Percentiles rank a stretch among this genome's conserved stretches.
These are phyloP conservation scores for Silene conica DNA, from an alignment of 148 eudicot genomes.

Conservation along the genomic window DNA sequence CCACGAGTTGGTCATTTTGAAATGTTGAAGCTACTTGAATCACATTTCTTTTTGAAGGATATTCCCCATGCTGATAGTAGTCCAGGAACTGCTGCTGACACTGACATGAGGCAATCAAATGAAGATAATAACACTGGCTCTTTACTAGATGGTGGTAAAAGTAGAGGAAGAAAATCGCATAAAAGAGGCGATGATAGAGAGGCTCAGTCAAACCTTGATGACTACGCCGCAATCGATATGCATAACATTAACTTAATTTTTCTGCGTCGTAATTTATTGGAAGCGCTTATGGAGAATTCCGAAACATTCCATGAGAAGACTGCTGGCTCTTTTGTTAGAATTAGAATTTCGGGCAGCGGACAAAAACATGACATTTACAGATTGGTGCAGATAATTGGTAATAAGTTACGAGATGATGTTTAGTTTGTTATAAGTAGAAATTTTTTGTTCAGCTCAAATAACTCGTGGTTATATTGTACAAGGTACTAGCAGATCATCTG, in stretches of 20 bases:
- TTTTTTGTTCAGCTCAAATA: neutral
- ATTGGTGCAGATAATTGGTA: constrained; percentile 96
- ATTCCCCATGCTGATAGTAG: constrained; percentile 45
- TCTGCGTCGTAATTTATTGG: constrained; percentile 83
- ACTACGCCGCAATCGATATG: constrained; percentile 95
- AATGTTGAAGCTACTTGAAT: constrained; percentile 96
- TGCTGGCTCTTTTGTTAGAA: constrained; percentile 86
- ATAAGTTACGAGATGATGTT: constrained; percentile 1
- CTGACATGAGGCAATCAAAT: constrained; percentile 49
- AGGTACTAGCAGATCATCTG: constrained; percentile 78
- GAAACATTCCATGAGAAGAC: constrained; percentile 71
- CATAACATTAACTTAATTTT: constrained; percentile 85
- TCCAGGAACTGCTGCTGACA: constrained; percentile 69
- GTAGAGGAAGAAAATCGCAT: constrained; percentile 57
- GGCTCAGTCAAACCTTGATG: constrained; percentile 74
- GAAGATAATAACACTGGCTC: constrained; percentile 56
- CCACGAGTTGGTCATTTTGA: constrained; percentile 96
- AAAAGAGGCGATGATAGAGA: constrained; percentile 49
- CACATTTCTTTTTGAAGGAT: constrained; percentile 73
- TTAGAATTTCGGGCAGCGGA: constrained; percentile 75
- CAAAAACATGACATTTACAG: constrained; percentile 95
- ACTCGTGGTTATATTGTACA: constrained; percentile 25
- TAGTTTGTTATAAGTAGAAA: neutral
- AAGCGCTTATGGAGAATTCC: constrained; percentile 70
- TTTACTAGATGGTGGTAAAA: constrained; percentile 45